phyloP scores from a whole-genome alignment of 208 protist genomes.

The Wallacemonas rigidus region DNA sequence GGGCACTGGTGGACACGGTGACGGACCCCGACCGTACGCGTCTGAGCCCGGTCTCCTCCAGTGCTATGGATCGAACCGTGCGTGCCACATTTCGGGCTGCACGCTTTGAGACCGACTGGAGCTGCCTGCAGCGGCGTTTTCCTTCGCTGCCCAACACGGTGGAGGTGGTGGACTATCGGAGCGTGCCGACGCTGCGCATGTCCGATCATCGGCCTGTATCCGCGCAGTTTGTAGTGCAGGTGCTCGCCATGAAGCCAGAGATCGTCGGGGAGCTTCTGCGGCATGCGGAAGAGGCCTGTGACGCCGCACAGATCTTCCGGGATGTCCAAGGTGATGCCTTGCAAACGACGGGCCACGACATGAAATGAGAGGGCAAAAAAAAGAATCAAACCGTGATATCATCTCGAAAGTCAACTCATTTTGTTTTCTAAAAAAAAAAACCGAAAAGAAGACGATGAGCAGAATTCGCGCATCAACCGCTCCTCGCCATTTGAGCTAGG shows the following conservation, averaged over 20 bases:
- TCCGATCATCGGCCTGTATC: constrained; percentile 78
- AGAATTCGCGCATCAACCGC: no score
- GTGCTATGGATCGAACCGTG: neutral
- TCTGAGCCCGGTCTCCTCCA: neutral
- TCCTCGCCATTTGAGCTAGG: no score
- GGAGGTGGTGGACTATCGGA: constrained; percentile 46
- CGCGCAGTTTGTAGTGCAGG: constrained; percentile 67
- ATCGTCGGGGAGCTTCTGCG: constrained; percentile 39
- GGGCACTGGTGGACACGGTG: neutral
- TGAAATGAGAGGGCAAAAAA: no score
- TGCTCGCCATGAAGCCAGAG: constrained; percentile 41
- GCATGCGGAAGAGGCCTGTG: neutral
- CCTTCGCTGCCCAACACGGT: constrained; percentile 60
- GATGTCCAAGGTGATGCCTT: no score
- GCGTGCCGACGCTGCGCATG: constrained; percentile 43
- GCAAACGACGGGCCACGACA: no score
- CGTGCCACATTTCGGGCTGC: constrained; percentile 33
- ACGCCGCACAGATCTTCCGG: no score
- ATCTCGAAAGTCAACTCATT: no score
- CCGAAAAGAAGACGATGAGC: no score
- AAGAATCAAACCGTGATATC: no score
- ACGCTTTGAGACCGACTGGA: constrained; percentile 24
- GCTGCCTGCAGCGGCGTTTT: constrained; percentile 26
- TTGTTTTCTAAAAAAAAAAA: no score
- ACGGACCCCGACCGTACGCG: neutral